These are phyloP conservation scores for Martiniozyma abietophila DNA, from an alignment of 805 yeast species.

Conservation along the genomic window DNA sequence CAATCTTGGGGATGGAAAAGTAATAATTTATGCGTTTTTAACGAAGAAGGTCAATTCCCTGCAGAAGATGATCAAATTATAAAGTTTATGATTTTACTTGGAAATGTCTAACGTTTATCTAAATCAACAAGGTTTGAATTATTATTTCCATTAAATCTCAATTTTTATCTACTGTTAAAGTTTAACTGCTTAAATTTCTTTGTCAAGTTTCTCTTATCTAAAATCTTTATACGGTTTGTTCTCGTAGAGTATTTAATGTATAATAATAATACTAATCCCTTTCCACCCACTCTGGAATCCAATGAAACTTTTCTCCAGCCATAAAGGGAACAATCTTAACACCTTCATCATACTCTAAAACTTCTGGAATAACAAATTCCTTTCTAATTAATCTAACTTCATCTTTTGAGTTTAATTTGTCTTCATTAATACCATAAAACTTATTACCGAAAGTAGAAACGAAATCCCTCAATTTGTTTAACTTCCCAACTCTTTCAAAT, in stretches of 20 bases:
- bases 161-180: no score
- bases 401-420: slow-evolving; percentile 35
- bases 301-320: slow-evolving; percentile 66
- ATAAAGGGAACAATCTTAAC: slow-evolving; percentile 72
- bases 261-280: no score
- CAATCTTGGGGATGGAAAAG: slow-evolving; percentile 61
- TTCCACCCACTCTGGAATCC: slow-evolving; percentile 78
- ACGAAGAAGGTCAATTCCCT: slow-evolving; percentile 38
- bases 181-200: no score
- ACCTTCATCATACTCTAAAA: slow-evolving; percentile 32
- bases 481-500: slow-evolving; percentile 56
- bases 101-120: slow-evolving; percentile 28
- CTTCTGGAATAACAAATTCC: slow-evolving; percentile 49
- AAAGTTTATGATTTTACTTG: slow-evolving; percentile 42
- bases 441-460: slow-evolving; percentile 64
- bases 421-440: slow-evolving; percentile 55
- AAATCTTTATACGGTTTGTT: no score
- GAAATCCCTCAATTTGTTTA: slow-evolving; percentile 62
- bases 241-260: no score
- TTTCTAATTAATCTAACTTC: slow-evolving; percentile 48
- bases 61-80: slow-evolving; percentile 35
- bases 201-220: no score
- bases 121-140: no score
- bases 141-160: not conserved
- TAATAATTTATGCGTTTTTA: slow-evolving; percentile 42